Base-by-base conservation (phyloP, 345 rosid genomes). In the Brassica juncea region DNA sequence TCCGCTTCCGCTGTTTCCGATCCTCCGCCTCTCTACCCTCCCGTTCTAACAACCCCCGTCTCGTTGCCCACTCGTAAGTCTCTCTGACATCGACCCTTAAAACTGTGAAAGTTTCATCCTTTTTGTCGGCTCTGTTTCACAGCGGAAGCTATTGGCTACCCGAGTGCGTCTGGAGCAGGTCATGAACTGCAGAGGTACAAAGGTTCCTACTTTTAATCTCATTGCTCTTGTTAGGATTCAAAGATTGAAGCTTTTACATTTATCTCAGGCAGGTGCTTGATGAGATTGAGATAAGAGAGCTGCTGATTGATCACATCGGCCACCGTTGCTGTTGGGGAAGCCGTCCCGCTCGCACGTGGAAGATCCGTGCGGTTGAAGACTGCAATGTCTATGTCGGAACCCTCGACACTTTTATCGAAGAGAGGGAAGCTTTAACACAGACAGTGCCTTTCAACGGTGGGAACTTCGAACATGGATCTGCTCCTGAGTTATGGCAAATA, bases 281-380 rank as follows among this genome's bases (percentile, higher is more conserved):
- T 84, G 99, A 90, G 85, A 89, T 93, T 63, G 98, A 93, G 80
- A 93, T 93, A 80, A 85, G 96, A 39, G 97, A 91, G 82, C 86
- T 95, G 80, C 97, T 95, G n/a, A 89, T 95, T 69, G 96, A 93
- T 78, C 96, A 91, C 74, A 89, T 95, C 8, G 97, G 94, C 31
- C 99, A 93, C 74, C 93, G 90, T 60, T 95, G 97, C 66, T 95
- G 99, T 84, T 93, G 98, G 98, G 99, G 98, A 76, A 95, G 99
- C 74, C 94, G 89, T 71, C 99, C 96, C 28, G 94, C 99, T 86
- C 89, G 99, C 44, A 86, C 97, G 3, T 95, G 99, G 98, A 95
- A 84, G 87, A 95, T 95, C 85, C 91, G 64, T 31, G 82, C 92
- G 0, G 75, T 93, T 2, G 99, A 95, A 82, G 99, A 91, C 86